A percentile compares a stretch with the other conserved stretches of the same genome.
phyloP scores from a whole-genome alignment of 768 basidiomycete genomes.

The Pleurotus giganteus region DNA sequence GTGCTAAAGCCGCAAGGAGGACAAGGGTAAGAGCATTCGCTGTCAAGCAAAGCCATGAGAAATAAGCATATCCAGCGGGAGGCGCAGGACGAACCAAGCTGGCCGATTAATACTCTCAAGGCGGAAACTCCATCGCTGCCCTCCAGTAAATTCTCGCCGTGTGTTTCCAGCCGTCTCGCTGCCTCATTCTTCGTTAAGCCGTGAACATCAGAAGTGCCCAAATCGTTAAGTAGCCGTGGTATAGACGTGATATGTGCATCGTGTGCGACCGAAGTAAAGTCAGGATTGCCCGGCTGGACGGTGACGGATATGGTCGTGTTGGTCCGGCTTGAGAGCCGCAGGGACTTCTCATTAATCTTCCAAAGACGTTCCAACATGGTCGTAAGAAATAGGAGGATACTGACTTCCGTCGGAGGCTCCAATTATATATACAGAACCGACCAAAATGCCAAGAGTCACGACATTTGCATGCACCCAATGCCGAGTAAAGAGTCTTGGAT shows the following conservation, averaged over 20 bases:
- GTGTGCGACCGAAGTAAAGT: slow-evolving; percentile 6
- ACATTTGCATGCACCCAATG: slow-evolving; percentile 1
- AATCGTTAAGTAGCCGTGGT: slow-evolving; percentile 1
- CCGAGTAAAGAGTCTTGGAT: slow-evolving; percentile 8
- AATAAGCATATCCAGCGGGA: not conserved
- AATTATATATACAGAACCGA: slow-evolving; percentile 5
- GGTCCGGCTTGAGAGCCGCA: slow-evolving; percentile 3
- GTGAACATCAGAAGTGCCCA: slow-evolving; percentile 9
- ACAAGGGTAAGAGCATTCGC: slow-evolving; percentile 8
- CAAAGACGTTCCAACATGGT: slow-evolving; percentile 7
- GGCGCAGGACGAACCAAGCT: not conserved
- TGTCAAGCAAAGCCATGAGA: not conserved
- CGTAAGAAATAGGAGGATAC: not conserved
- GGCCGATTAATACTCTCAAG: slow-evolving; percentile 1
- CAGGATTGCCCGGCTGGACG: not conserved
- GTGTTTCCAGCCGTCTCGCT: not conserved
- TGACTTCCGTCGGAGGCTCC: not conserved
- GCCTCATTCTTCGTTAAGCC: slow-evolving; percentile 10
- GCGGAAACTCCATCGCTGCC: slow-evolving; percentile 6
- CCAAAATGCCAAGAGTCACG: slow-evolving; percentile 4
- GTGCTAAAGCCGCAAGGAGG: slow-evolving; percentile 1
- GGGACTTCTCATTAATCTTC: slow-evolving; percentile 9
- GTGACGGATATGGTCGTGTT: slow-evolving; percentile 6
- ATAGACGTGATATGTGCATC: slow-evolving; percentile 2
- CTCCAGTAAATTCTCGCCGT: slow-evolving; percentile 6